phyloP scores from a whole-genome alignment of 2,329 filamentous ascomycete genomes.

The Zalaria obscura region DNA sequence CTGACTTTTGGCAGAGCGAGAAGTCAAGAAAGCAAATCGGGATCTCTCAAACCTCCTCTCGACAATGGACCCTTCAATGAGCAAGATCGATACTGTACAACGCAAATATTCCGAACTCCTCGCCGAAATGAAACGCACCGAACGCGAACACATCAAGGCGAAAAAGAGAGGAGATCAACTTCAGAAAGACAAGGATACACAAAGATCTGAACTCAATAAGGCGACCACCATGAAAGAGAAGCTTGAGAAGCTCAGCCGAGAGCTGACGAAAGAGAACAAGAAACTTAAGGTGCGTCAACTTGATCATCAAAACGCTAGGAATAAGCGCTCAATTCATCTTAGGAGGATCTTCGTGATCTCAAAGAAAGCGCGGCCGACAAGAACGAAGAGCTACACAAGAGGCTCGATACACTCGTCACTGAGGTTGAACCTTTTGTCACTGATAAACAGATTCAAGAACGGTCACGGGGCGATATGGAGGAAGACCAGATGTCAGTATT shows the following conservation, averaged over 20 bases:
- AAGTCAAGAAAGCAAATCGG: constrained; percentile 86
- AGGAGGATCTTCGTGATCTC: constrained; percentile 76
- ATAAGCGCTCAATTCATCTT: constrained; percentile 32
- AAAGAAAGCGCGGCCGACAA: constrained; percentile 76
- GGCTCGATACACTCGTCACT: constrained; percentile 64
- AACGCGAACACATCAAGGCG: constrained; percentile 87
- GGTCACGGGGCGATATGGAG: constrained; percentile 74
- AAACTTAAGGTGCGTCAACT: constrained; percentile 66
- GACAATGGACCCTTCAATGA: constrained; percentile 81
- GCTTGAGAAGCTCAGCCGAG: constrained; percentile 86
- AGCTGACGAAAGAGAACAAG: constrained; percentile 94
- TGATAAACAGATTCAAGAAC: constrained; percentile 67
- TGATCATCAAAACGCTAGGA: constrained; percentile 5
- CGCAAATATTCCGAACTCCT: constrained; percentile 85
- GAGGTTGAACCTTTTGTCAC: constrained; percentile 83
- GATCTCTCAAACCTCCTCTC: constrained; percentile 74
- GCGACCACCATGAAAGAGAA: constrained; percentile 88
- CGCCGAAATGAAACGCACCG: constrained; percentile 87
- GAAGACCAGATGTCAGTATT: constrained; percentile 68
- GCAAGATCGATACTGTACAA: constrained; percentile 79
- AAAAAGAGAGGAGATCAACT: constrained; percentile 89
- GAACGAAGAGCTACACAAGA: constrained; percentile 69
- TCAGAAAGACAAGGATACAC: constrained; percentile 92
- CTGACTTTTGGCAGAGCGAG: constrained; percentile 49
- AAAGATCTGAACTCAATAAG: constrained; percentile 77